Evolutionary conservation across 2,329 filamentous ascomycete genomes (phyloP).

Genomic region (Exophiala oligosperma): DNA sequence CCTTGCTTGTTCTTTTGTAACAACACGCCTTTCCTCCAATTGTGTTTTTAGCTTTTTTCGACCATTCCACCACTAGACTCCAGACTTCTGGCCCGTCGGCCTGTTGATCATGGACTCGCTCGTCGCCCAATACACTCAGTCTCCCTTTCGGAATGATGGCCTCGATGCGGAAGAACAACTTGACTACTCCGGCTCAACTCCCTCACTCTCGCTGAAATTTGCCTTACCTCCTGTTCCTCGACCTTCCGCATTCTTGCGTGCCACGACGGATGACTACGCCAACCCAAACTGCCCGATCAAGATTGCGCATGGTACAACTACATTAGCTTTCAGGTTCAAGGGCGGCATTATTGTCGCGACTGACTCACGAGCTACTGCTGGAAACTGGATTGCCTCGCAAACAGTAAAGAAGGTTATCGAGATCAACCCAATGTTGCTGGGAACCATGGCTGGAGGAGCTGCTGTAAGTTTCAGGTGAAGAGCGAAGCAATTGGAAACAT

Average conservation of each 20-base stretch:
- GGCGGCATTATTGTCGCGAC: conserved; percentile 98
- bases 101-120: conserved; percentile 76
- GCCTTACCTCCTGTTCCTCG: conserved; percentile 82
- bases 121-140: conserved; percentile 85
- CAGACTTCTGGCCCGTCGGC: background rate
- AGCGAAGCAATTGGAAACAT: background rate
- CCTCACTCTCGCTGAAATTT: conserved; percentile 86
- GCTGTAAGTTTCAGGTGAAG: conserved; percentile 58
- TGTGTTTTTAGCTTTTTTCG: background rate
- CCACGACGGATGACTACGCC: conserved; percentile 93
- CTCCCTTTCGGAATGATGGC: conserved; percentile 71
- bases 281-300: conserved; percentile 99
- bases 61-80: too few relatives aligned
- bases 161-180: conserved; percentile 72
- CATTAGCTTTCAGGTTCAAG: conserved; percentile 95
- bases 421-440: conserved; percentile 90
- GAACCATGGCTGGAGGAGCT: conserved; percentile 97
- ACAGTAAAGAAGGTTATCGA: conserved; percentile 99
- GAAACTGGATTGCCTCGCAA: conserved; percentile 99
- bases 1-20: background rate
- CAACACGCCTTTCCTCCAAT: background rate
- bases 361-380: conserved; percentile 93
- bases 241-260: conserved; percentile 92
- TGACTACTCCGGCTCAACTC: conserved; percentile 68
- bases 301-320: conserved; percentile 98